Conservation (phyloP, 345 rosid species). For the Bruguiera parviflora region DNA sequence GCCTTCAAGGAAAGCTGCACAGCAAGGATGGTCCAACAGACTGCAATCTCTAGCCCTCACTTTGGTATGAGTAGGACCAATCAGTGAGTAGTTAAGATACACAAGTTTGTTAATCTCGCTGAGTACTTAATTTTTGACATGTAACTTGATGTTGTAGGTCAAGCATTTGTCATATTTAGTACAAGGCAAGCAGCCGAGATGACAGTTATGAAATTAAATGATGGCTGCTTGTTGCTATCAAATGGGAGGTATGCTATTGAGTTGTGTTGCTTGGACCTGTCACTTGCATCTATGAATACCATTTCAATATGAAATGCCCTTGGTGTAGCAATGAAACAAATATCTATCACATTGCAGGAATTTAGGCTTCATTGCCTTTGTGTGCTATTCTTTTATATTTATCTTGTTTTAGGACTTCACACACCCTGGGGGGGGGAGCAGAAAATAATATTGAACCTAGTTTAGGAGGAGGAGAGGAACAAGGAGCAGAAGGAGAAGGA, state of each 20-base stretch:
- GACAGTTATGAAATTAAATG: constrained; percentile 43
- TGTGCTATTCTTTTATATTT: not conserved
- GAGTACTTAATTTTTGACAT: not conserved
- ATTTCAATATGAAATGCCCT: not conserved
- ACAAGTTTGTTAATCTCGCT: not conserved
- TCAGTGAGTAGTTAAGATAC: not conserved
- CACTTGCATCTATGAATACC: not conserved
- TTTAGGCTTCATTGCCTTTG: not conserved
- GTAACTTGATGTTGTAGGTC: constrained; percentile 44
- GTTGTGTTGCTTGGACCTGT: not conserved
- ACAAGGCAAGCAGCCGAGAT: constrained; percentile 59
- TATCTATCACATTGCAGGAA: not conserved
- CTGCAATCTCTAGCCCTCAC: constrained; percentile 45
- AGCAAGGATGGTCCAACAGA: constrained; percentile 57
- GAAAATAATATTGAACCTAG: no score
- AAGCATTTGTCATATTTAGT: constrained; percentile 67
- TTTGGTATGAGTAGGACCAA: constrained; percentile 42
- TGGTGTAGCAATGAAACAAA: not conserved
- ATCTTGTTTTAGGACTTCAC: not conserved
- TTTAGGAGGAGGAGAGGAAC: no score
- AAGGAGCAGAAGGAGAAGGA: no score
- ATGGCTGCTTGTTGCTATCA: constrained; percentile 66
- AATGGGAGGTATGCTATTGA: constrained; percentile 60
- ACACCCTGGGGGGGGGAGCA: no score
- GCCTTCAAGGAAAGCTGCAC: constrained; percentile 59